These are phyloP conservation scores for Scleromitrula shiraiana DNA, from an alignment of 2,329 filamentous ascomycete species.

Conservation along the genomic window DNA sequence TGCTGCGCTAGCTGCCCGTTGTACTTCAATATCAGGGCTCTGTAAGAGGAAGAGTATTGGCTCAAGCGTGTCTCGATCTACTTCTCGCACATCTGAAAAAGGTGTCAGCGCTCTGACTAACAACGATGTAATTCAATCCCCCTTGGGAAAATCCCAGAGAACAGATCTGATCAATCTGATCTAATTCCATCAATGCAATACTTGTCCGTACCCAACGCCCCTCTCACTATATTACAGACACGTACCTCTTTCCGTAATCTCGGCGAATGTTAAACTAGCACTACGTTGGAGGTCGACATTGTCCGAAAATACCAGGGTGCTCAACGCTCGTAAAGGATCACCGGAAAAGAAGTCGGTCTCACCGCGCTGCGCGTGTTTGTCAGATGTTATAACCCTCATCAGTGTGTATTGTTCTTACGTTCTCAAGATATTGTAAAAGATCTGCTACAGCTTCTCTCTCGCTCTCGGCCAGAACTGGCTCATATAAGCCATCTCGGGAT, in stretches of 20 bases:
- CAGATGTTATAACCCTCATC: slow-evolving; percentile 10
- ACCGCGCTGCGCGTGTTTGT: slow-evolving; percentile 49
- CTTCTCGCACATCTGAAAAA: slow-evolving; percentile 79
- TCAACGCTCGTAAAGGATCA: slow-evolving; percentile 86
- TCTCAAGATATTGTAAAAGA: slow-evolving; percentile 90
- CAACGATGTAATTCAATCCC: not conserved
- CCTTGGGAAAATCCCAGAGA: not conserved
- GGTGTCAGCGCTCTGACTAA: slow-evolving; percentile 4
- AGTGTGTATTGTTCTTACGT: slow-evolving; percentile 46
- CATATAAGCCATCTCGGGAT: slow-evolving; percentile 73
- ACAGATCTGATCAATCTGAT: not conserved
- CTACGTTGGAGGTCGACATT: slow-evolving; percentile 97
- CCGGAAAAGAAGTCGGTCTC: slow-evolving; percentile 98
- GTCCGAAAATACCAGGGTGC: slow-evolving; percentile 94
- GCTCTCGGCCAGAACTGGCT: slow-evolving; percentile 85
- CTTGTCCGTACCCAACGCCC: not conserved
- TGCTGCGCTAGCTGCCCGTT: slow-evolving; percentile 90
- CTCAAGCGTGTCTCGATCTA: slow-evolving; percentile 88
- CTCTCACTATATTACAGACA: slow-evolving; percentile 10
- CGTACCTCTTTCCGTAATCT: slow-evolving; percentile 95
- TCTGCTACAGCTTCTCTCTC: slow-evolving; percentile 96
- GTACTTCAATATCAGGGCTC: slow-evolving; percentile 93
- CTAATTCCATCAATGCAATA: too few species aligned
- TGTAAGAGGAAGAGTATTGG: slow-evolving; percentile 93
- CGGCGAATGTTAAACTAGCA: slow-evolving; percentile 95